Percentiles rank a stretch among this genome's conserved stretches.
These are phyloP conservation scores for Phyllosticta citriasiana DNA, from an alignment of 2,329 filamentous ascomycete genomes.

Conservation along the genomic window DNA sequence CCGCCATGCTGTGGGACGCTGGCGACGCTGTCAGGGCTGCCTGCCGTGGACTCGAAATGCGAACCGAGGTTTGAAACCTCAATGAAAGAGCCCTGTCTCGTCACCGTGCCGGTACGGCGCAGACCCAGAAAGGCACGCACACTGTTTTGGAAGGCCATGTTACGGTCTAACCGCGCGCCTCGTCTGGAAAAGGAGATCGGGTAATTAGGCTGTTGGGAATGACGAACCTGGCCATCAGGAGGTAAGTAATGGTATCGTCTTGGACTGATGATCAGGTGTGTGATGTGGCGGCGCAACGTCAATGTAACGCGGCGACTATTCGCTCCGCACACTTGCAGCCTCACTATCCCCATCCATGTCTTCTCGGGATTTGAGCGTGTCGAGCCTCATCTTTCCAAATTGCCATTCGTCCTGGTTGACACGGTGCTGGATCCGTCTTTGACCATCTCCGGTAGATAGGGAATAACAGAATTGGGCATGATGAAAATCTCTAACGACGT, in stretches of 20 bases:
- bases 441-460: no score
- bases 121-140: neutral
- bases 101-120: neutral
- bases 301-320: neutral
- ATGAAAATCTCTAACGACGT: no score
- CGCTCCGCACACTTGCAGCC: neutral
- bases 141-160: neutral
- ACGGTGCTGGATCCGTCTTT: neutral
- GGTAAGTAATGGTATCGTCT: neutral
- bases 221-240: neutral
- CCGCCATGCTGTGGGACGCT: neutral
- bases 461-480: no score
- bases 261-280: neutral
- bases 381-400: neutral
- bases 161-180: neutral
- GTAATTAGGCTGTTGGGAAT: neutral
- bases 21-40: neutral
- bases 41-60: neutral
- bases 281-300: neutral
- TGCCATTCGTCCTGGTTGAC: neutral
- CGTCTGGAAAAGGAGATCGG: neutral
- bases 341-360: neutral
- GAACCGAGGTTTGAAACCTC: neutral
- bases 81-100: neutral
- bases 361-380: neutral